These are phyloP conservation scores for Xerocomellus chrysenteron DNA, from an alignment of 768 basidiomycete species.

Conservation along the genomic window DNA sequence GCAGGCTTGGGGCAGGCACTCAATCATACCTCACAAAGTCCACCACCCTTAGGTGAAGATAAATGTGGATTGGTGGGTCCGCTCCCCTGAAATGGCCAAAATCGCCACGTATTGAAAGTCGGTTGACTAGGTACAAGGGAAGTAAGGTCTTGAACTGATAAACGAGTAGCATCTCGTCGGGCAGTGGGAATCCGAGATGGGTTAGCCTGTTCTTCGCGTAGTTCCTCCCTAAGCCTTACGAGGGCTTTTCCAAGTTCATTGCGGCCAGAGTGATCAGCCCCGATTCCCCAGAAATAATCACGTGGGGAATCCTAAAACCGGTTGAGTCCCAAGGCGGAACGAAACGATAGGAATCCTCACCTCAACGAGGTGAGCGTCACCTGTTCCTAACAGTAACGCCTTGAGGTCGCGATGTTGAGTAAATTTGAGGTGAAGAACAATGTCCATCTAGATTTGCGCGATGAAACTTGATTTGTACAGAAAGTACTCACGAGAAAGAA, in stretches of 20 bases:
- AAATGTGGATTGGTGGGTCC: constrained; percentile 1
- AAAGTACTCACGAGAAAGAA: background rate
- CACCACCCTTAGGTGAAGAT: constrained; percentile 6
- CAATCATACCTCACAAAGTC: constrained; percentile 32
- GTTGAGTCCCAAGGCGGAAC: background rate
- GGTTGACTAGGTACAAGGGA: constrained; percentile 16
- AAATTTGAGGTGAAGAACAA: constrained; percentile 64
- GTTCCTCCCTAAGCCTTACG: constrained; percentile 55
- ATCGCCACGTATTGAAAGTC: constrained; percentile 4
- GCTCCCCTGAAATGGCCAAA: constrained; percentile 1
- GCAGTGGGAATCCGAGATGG: constrained; percentile 29
- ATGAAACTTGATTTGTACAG: background rate
- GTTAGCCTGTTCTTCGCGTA: constrained; percentile 38
- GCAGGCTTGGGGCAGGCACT: background rate
- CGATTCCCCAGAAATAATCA: constrained; percentile 77
- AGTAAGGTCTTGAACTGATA: constrained; percentile 33
- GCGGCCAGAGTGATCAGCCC: constrained; percentile 60
- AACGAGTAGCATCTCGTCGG: constrained; percentile 28
- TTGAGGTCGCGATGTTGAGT: constrained; percentile 63
- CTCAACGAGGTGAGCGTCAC: constrained; percentile 67
- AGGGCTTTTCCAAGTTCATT: constrained; percentile 77
- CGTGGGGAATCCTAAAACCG: constrained; percentile 61
- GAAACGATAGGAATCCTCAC: constrained; percentile 32
- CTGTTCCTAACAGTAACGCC: constrained; percentile 60
- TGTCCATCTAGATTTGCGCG: constrained; percentile 54